These are phyloP conservation scores for Phlyctochytrium planicorne DNA, from an alignment of 192 early-diverging fungal species.

Conservation along the genomic window DNA sequence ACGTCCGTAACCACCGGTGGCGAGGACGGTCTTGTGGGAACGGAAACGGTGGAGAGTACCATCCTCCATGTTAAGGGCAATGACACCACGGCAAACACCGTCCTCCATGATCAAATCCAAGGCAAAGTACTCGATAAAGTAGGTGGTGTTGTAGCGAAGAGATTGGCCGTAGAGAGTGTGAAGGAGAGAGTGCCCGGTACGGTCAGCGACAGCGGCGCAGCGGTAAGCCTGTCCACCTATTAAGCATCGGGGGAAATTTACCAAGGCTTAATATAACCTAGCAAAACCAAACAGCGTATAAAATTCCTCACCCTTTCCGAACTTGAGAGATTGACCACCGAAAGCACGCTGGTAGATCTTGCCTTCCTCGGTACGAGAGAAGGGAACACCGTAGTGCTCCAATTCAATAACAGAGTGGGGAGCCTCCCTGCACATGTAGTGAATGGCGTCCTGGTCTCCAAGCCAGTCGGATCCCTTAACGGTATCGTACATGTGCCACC, in stretches of 20 bases:
- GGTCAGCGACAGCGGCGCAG: slow-evolving; percentile 96
- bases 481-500: slow-evolving; percentile 99
- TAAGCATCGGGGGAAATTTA: neutral
- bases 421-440: slow-evolving; percentile 99
- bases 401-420: slow-evolving; percentile 93
- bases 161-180: slow-evolving; percentile 98
- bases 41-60: slow-evolving; percentile 97
- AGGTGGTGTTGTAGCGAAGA: slow-evolving; percentile 92
- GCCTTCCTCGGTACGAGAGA: slow-evolving; percentile 96
- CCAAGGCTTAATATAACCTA: no score
- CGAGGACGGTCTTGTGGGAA: slow-evolving; percentile 95
- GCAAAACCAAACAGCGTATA: slow-evolving; percentile 14
- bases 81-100: slow-evolving; percentile 93
- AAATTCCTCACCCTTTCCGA: slow-evolving; percentile 72
- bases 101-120: slow-evolving; percentile 99
- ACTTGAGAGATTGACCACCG: slow-evolving; percentile 94
- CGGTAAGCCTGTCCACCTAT: slow-evolving; percentile 93
- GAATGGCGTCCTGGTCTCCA: slow-evolving; percentile 99
- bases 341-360: slow-evolving; percentile 99
- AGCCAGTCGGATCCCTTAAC: slow-evolving; percentile 99
- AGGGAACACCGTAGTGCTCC: slow-evolving; percentile 98
- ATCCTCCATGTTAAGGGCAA: slow-evolving; percentile 97
- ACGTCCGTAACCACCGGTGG: slow-evolving; percentile 99
- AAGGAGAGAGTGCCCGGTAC: slow-evolving; percentile 95
- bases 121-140: slow-evolving; percentile 99